Evolutionary conservation across 495 filamentous ascomycete species (phyloP).

Genomic region (Astrothelium subdiscretum): DNA sequence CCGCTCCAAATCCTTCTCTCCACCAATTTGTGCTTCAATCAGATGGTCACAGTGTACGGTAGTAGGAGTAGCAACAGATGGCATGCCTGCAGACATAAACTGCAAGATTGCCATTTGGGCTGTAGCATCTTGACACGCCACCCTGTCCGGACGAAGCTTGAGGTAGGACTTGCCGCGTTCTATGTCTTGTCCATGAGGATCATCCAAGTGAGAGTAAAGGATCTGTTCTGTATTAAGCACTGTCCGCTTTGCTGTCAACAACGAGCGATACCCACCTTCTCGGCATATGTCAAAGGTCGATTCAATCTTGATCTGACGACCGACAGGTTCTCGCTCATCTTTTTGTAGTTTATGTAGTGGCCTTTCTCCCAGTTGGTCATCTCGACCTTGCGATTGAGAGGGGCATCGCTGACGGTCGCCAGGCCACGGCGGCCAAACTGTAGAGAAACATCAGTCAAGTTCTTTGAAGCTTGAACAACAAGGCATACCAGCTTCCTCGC

Average conservation of each 20-base stretch:
- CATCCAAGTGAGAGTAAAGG: constrained; percentile 96
- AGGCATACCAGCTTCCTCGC: constrained; percentile 20
- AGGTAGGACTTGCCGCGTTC: constrained; percentile 93
- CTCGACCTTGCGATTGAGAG: constrained; percentile 67
- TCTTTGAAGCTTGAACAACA: background rate
- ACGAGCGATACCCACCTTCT: constrained; percentile 54
- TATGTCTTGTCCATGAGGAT: constrained; percentile 90
- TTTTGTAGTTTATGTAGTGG: constrained; percentile 77
- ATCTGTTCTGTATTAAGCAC: constrained; percentile 34
- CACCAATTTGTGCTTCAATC: constrained; percentile 94
- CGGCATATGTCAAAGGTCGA: constrained; percentile 85
- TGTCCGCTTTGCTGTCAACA: background rate
- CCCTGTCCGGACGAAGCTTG: constrained; percentile 89
- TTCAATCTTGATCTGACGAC: constrained; percentile 82
- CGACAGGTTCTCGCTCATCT: constrained; percentile 95
- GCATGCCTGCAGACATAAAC: constrained; percentile 98
- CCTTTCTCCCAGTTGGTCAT: constrained; percentile 71
- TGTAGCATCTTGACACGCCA: constrained; percentile 98
- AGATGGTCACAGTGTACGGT: constrained; percentile 99
- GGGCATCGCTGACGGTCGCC: constrained; percentile 28
- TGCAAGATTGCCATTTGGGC: constrained; percentile 99
- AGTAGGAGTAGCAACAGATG: constrained; percentile 82
- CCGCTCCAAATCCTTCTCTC: constrained; percentile 85
- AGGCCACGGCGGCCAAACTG: constrained; percentile 17
- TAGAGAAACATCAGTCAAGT: background rate